Base-by-base conservation (phyloP, 148 eudicot species). In the Dianthus caryophyllus region DNA sequence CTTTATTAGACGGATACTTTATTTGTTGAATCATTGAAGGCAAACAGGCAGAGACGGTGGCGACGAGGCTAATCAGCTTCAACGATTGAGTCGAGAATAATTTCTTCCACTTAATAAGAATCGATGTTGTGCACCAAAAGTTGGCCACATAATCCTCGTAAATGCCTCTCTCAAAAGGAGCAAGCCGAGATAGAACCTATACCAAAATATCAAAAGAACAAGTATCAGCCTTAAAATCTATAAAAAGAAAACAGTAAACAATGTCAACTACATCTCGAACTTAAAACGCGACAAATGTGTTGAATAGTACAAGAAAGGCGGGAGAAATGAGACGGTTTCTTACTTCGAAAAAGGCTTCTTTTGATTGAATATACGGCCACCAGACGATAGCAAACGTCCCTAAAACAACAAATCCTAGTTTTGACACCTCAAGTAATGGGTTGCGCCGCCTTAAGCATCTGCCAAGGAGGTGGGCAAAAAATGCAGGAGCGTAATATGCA, bases 141-240 rank as follows among this genome's bases (percentile, higher is more conserved):
- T 93, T 93, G 69, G 98, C 98, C 39, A 93, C 96, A 61, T 89
- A 93, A 68, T 93, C 96, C 78, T 87, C 96, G 60, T 89, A 93
- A 62, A 93, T 65, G 22, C 98, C 98, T 76, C 96, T 85, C 66
- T 87, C 96, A 69, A 93, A 93, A 49, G 98, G 98, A 71, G 94
- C 91, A 68, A 93, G 86, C 38, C 95, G 91, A 20, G 91, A 87
- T 57, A 89, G 88, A 78, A 93, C 98, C 98, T 92, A 33, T 33
- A 33, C 7, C 38, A 33, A 33, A 33, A 33, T 33, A 33, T 33
- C 38, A 7, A n/a, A n/a, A n/a, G n/a, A n/a, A n/a, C n/a, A n/a
- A n/a, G n/a, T n/a, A n/a, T n/a, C n/a, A n/a, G n/a, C n/a, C n/a
- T n/a, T n/a, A n/a, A n/a, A n/a, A n/a, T n/a, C n/a, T n/a, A n/a